Conservation (phyloP, 2,329 filamentous ascomycete species). For the Hypoxylon sp. region DNA sequence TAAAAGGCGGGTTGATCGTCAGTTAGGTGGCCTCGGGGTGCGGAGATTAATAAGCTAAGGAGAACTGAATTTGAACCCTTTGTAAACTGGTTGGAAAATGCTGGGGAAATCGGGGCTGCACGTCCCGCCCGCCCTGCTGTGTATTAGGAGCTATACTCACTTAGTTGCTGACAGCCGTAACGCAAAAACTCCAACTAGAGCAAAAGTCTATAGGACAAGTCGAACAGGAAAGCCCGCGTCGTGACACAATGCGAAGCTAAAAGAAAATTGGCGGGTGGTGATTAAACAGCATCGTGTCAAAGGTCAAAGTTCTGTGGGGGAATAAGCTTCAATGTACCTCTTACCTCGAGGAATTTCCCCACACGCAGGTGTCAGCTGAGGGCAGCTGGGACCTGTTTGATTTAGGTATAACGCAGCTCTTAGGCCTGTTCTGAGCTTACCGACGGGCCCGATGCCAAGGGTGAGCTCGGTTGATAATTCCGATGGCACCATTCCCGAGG, state of each 20-base stretch:
- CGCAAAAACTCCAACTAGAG: slow-evolving; percentile 10
- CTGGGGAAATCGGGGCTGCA: not conserved
- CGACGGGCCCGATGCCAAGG: slow-evolving; percentile 6
- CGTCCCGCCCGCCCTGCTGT: not conserved
- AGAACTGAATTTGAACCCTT: slow-evolving; percentile 1
- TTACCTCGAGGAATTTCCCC: not conserved
- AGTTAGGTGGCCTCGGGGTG: slow-evolving; percentile 17
- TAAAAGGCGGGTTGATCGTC: slow-evolving; percentile 24
- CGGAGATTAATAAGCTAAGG: slow-evolving; percentile 32
- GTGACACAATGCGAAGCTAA: slow-evolving; percentile 22
- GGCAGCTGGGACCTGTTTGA: not conserved
- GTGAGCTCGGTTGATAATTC: slow-evolving; percentile 6
- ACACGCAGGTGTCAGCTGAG: slow-evolving; percentile 7
- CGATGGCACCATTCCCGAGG: slow-evolving; percentile 36
- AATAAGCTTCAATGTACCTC: slow-evolving; percentile 23
- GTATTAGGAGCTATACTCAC: slow-evolving; percentile 13
- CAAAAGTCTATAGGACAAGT: slow-evolving; percentile 20
- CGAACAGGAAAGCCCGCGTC: slow-evolving; percentile 7
- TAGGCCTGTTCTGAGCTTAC: not conserved
- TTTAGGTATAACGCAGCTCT: slow-evolving; percentile 6
- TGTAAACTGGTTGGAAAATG: slow-evolving; percentile 5
- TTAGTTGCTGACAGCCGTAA: slow-evolving; percentile 8
- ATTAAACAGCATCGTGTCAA: not conserved
- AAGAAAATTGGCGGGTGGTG: not conserved
- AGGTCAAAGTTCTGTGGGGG: slow-evolving; percentile 28